Conservation (phyloP, 805 yeast species). For the Candida pseudoglaebosa region DNA sequence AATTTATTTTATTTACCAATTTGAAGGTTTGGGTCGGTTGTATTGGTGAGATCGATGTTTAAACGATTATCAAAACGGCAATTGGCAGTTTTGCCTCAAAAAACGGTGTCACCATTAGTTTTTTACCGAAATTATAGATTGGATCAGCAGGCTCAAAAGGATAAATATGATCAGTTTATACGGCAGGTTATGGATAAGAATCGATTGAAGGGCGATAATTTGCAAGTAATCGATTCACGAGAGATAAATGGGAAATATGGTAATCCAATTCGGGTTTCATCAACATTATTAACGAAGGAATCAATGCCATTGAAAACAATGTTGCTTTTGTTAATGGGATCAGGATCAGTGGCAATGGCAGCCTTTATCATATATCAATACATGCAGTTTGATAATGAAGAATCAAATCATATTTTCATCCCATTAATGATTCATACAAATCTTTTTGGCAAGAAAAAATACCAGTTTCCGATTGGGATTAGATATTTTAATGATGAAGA, state of each 20-base stretch:
- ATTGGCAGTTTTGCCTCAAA: neutral
- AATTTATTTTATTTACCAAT: no score
- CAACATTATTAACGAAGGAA: constrained; percentile 3
- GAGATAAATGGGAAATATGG: neutral
- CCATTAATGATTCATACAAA: constrained; percentile 25
- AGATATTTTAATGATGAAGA: constrained; percentile 21
- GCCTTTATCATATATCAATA: constrained; percentile 19
- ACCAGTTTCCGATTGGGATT: constrained; percentile 23
- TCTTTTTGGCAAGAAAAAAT: constrained; percentile 20
- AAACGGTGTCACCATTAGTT: neutral
- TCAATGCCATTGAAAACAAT: constrained; percentile 19
- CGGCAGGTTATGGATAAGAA: constrained; percentile 1
- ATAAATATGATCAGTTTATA: constrained; percentile 1
- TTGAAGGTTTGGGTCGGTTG: no score
- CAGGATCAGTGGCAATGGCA: constrained; percentile 22
- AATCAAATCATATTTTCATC: constrained; percentile 12
- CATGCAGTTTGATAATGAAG: constrained; percentile 8
- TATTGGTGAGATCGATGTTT: no score
- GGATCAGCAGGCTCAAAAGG: neutral
- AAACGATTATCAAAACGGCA: neutral
- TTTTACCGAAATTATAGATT: neutral
- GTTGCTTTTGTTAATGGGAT: constrained; percentile 14
- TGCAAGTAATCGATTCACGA: no score
- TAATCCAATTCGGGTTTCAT: neutral
- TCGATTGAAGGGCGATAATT: no score